Evolutionary conservation across 108 stramenopile species (phyloP).

Genomic region (Chaetoceros muelleri): DNA sequence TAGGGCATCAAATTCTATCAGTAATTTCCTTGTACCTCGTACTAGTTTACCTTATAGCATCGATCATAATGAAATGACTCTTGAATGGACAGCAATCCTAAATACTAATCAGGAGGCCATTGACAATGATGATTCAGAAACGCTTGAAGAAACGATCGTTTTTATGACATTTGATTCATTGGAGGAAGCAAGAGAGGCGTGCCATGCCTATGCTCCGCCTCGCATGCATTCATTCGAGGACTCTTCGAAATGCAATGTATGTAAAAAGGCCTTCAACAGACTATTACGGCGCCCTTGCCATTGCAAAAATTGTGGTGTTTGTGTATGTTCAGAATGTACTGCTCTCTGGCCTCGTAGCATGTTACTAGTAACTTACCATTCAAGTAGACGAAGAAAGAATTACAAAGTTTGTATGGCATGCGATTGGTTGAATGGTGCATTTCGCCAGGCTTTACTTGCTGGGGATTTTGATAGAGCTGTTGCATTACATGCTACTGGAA

Average conservation of each 20-base stretch:
- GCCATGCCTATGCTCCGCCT: conserved; percentile 37
- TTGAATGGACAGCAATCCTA: conserved; percentile 37
- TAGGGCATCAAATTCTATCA: neutral
- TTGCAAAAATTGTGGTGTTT: conserved; percentile 55
- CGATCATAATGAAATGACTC: neutral
- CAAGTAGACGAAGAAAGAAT: conserved; percentile 5
- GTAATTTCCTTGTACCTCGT: neutral
- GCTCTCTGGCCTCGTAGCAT: conserved; percentile 41
- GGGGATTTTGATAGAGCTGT: conserved; percentile 42
- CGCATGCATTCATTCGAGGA: conserved; percentile 30
- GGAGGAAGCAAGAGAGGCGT: conserved; percentile 31
- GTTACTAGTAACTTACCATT: conserved; percentile 40
- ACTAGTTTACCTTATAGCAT: neutral
- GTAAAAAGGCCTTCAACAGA: conserved; percentile 26
- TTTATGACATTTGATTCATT: conserved; percentile 28
- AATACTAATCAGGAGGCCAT: conserved; percentile 48
- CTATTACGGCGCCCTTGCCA: conserved; percentile 40
- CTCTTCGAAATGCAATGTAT: conserved; percentile 30
- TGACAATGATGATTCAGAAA: conserved; percentile 36
- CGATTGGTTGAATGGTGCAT: conserved; percentile 39
- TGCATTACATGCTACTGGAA: conserved; percentile 36
- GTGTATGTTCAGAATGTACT: conserved; percentile 32
- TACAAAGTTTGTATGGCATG: conserved; percentile 40
- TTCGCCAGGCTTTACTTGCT: conserved; percentile 42
- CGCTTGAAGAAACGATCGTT: conserved; percentile 25